phyloP scores from a whole-genome alignment of 306 rosid genomes.

The Pyrus bretschneideri region DNA sequence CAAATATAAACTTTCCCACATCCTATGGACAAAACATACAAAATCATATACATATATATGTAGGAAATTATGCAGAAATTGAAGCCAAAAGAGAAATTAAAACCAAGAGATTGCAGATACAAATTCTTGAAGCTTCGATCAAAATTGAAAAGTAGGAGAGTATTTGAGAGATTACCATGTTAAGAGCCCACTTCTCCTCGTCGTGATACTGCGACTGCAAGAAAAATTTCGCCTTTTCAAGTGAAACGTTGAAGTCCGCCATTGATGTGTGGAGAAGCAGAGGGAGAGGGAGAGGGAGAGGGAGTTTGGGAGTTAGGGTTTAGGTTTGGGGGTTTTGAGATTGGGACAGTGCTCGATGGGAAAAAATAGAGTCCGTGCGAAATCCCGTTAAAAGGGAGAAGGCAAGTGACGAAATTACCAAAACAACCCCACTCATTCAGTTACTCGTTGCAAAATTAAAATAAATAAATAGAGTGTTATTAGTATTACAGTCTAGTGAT shows the following conservation, averaged over 20 bases:
- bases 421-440: neutral
- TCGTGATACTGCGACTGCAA: slow-evolving; percentile 52
- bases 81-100: neutral
- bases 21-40: too few relatives aligned
- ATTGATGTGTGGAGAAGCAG: slow-evolving; percentile 26
- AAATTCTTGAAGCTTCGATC: neutral
- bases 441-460: neutral
- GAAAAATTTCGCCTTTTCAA: slow-evolving; percentile 52
- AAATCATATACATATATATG: neutral
- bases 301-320: slow-evolving; percentile 29
- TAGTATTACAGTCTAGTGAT: too few relatives aligned
- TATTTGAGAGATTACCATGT: slow-evolving; percentile 38
- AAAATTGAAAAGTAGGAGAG: neutral
- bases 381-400: too few relatives aligned
- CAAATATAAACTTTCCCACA: neutral
- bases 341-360: neutral
- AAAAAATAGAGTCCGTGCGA: neutral
- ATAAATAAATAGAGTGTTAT: neutral
- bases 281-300: neutral
- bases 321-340: slow-evolving; percentile 14
- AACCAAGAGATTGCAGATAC: neutral
- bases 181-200: slow-evolving; percentile 79
- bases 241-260: slow-evolving; percentile 47
- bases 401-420: neutral
- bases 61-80: neutral